Base-by-base conservation (phyloP, 768 basidiomycete species). In the Dioszegia aurantiaca region DNA sequence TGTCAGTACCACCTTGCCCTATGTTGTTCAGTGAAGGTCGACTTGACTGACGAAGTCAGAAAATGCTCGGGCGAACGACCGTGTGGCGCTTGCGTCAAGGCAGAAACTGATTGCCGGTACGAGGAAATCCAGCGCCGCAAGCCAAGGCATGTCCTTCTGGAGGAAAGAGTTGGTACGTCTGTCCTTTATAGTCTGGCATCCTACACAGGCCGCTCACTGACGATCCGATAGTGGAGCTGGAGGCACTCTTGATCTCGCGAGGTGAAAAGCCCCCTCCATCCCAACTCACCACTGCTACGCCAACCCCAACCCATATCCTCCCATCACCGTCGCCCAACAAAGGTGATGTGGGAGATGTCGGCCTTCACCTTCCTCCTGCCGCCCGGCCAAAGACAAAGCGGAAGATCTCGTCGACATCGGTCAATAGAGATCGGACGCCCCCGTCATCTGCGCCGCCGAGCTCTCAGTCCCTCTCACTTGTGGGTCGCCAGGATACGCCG, bases 11-110 rank as follows among this genome's bases (percentile, higher is more conserved):
- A 16, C 14, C 53, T 11, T 0, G 37, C 4, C 31, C 21, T 30
- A n/a, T 37, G 14, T 52, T n/a, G n/a, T 33, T 6, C 8, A 33
- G 33, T 33, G 14, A 6, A 14, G 14, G 33, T 33, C 33, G 33
- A 6, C n/a, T n/a, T n/a, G 4, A 17, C 37, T 55, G 26, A 58
- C n/a, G 36, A 24, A 36, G 33, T 26, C 42, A 71, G 70, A 28
- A 68, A 69, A 65, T 72, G 70, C 41, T 60, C 67, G 2, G 70
- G 70, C 1, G 67, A 67, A n/a, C 53, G 37, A 37, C 70, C 70
- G 14, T 72, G 70, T 36, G 56, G 44, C 24, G 66, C 54, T 5
- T 72, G 70, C 44, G 39, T 40, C 5, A 72, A 72, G 48, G 63
- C 60, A 27, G 53, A 54, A 4, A 48, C 57, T 6, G 67, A 72